Percentiles rank a stretch among this genome's conserved stretches.
phyloP scores from a whole-genome alignment of 495 filamentous ascomycete genomes.

The Entonaema liquescens region DNA sequence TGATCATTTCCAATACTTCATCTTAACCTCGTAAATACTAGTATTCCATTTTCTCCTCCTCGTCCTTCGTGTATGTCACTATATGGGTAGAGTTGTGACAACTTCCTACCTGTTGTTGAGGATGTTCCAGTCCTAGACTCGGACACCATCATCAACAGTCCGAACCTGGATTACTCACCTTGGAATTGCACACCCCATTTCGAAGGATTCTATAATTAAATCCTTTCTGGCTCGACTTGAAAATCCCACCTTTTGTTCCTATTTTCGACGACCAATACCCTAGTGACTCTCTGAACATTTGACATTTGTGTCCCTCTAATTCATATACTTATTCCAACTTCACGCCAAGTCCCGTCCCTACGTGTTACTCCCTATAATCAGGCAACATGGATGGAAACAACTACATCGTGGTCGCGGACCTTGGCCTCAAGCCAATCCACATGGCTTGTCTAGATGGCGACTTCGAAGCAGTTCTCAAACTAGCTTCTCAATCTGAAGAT shows the following conservation, averaged over 20 bases:
- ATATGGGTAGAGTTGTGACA: not conserved
- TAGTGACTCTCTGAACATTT: not conserved
- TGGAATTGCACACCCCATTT: not conserved
- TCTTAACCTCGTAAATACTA: not conserved
- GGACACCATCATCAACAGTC: not conserved
- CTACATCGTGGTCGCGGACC: conserved; percentile 7
- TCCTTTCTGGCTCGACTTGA: not conserved
- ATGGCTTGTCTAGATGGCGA: conserved; percentile 29
- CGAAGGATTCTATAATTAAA: not conserved
- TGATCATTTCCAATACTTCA: not conserved
- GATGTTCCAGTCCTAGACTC: not conserved
- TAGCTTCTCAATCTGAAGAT: not conserved
- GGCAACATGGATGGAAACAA: conserved; percentile 1
- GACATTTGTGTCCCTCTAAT: not conserved
- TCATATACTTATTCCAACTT: not conserved
- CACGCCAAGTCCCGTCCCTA: not conserved
- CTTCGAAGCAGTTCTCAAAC: conserved; percentile 21
- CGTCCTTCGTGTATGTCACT: not conserved
- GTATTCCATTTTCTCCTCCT: not conserved
- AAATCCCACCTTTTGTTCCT: not conserved
- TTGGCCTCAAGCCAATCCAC: conserved; percentile 32
- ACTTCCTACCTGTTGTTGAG: not conserved
- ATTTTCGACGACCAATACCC: not conserved
- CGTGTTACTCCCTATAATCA: not conserved
- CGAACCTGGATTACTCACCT: not conserved